Evolutionary conservation across 2,329 filamentous ascomycete genomes (phyloP), one percentile per base, ranked within the genome.

Genomic region (Beauveria scarabaeidicola): DNA sequence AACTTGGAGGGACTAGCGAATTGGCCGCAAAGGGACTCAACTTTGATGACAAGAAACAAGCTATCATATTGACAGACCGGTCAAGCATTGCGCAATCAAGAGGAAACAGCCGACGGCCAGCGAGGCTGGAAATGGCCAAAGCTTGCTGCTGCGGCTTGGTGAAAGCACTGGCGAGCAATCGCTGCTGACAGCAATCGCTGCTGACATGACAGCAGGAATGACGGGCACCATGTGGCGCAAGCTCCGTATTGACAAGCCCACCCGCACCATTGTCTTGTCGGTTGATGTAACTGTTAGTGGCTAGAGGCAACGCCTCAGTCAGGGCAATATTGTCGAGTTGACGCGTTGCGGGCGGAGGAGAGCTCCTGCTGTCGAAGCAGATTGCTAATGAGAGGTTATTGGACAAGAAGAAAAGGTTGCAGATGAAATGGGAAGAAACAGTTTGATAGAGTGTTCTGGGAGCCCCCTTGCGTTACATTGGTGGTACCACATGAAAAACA

Each of bases 401-500:
- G 10, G 15, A 25, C 17, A 32, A 25, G 27, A 13, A 36, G 5
- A 36, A 19, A 9, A 21, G 48, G 10, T n/a, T 13, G 27, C n/a
- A 21, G 19, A 11, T 8, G 10, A 4, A 44, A 43, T n/a, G 15
- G 15, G 46, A 27, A 19, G 38, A 52, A 52, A 27, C 21, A 38
- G 19, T 25, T 25, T 21, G 15, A 27, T 25, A 21, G 15, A 21
- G 15, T 29, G 17, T 19, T 19, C 41, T 32, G 29, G 29, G 19
- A 21, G 19, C 11, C 38, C 50, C 52, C 52, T 60, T 44, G 52
- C 40, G 52, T 46, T 47, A 60, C 59, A 8, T 56, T 47, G 43
- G 52, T 52, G 52, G 52, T 23, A 52, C 52, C 19, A n/a, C 38
- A 19, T 55, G 38, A 36, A 56, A 36, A 60, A 60, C 52, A 50